Base-by-base conservation (phyloP, 2,329 filamentous ascomycete species). In the Ploettnerulaceae sp. region DNA sequence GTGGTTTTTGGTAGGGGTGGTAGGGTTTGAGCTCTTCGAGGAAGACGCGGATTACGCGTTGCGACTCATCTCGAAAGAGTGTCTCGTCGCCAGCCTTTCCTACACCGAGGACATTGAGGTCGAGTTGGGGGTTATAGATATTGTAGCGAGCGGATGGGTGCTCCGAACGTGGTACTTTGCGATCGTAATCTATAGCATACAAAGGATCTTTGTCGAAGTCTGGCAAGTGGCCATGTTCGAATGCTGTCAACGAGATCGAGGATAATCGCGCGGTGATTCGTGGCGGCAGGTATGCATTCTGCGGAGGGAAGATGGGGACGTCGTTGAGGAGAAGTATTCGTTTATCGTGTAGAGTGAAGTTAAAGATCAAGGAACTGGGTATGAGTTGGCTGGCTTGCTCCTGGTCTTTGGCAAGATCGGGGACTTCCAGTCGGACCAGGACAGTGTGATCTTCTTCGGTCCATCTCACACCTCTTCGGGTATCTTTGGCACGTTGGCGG, bases 341-440 rank as follows among this genome's bases (percentile, higher is more conserved):
- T 9, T 48, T 48, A 38, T 56, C 50, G 26, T 42, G 47, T 15
- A 57, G 38, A 9, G 54, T 56, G 41, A 56, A 56, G 48, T 56
- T 57, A 35, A 54, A 49, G 17, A 55, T 45, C 3, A 58, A 36
- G 21, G 47, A 51, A 34, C 29, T 52, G 28, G 41, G 45, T 14
- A 29, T 15, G 9, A 42, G 18, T 32, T 47, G 26, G 22, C 41
- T 44, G 18, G 51, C 36, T 18, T 51, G 42, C 7, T 45, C 21
- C 18, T 38, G 17, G 12, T 35, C 22, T 33, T 53, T 49, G 15
- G 26, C 35, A 5, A 57, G 48, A 40, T 52, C 51, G 26, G 45
- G 51, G 5, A 45, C 52, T 1, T 45, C 41, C 34, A 56, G 44
- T 38, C 31, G 48, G 12, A 57, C 42, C 26, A 56, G 46, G 11